phyloP scores from a whole-genome alignment of 1,284 basidiomycete genomes.

The Ganoderma boninense region DNA sequence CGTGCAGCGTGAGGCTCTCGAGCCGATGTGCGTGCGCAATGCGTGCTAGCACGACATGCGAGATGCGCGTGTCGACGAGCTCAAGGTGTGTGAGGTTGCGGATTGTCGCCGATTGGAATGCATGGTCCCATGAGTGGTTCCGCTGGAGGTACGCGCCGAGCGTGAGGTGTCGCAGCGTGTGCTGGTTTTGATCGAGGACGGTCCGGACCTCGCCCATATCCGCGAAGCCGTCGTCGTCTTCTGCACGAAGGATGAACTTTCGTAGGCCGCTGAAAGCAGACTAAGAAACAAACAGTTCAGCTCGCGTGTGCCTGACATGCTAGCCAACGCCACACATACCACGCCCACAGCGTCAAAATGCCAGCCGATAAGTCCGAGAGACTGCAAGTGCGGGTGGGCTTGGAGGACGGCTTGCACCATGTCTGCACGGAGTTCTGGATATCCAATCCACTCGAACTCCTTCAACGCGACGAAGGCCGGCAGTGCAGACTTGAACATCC shows the following conservation, averaged over 20 bases:
- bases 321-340: conserved; percentile 13
- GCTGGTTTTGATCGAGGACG: conserved; percentile 65
- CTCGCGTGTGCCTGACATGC: too few relatives aligned
- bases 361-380: conserved; percentile 72
- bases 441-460: conserved; percentile 78
- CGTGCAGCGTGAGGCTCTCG: conserved; percentile 68
- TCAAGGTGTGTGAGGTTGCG: conserved; percentile 71
- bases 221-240: conserved; percentile 73
- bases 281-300: conserved; percentile 11
- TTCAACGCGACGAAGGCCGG: conserved; percentile 64
- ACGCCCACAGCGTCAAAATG: conserved; percentile 76
- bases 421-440: conserved; percentile 68
- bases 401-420: conserved; percentile 64
- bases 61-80: conserved; percentile 70
- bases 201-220: conserved; percentile 73
- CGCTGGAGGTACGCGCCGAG: conserved; percentile 71
- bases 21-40: conserved; percentile 68
- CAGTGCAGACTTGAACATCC: conserved; percentile 65
- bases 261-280: conserved; percentile 64
- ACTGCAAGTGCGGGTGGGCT: conserved; percentile 59
- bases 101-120: conserved; percentile 67
- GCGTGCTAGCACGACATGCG: conserved; percentile 65
- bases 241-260: conserved; percentile 71
- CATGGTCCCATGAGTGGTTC: conserved; percentile 69
- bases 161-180: conserved; percentile 66